Evolutionary conservation across 768 basidiomycete species (phyloP).

Genomic region (Suillus sp.): DNA sequence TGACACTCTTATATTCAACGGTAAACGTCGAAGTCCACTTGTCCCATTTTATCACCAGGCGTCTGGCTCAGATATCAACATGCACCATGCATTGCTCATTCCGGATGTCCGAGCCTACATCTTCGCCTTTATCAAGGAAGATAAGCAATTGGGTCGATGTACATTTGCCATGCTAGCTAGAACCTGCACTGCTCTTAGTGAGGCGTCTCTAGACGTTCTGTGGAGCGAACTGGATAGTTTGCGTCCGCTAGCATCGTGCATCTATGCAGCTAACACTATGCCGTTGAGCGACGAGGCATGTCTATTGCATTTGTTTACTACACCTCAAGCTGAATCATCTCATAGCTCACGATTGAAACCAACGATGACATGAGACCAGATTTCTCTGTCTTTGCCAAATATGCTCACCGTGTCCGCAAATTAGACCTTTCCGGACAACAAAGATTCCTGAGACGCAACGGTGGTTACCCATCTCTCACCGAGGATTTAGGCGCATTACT

Average conservation of each 20-base stretch:
- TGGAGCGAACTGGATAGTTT: slow-evolving; percentile 8
- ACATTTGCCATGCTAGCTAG: slow-evolving; percentile 5
- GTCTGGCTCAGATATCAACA: not conserved
- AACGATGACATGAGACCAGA: not conserved
- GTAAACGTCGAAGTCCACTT: not conserved
- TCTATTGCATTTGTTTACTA: not conserved
- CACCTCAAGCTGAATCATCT: not conserved
- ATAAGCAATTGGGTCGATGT: not conserved
- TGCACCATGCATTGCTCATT: slow-evolving; percentile 3
- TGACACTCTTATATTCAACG: not conserved
- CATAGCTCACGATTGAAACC: not conserved
- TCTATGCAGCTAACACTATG: not conserved
- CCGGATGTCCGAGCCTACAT: slow-evolving; percentile 1
- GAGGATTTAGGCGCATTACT: slow-evolving; percentile 6
- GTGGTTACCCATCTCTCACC: not conserved
- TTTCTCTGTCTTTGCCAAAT: slow-evolving; percentile 1
- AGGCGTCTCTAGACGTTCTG: not conserved
- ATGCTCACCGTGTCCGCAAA: slow-evolving; percentile 5
- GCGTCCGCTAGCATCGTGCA: slow-evolving; percentile 6
- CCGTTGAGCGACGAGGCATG: not conserved
- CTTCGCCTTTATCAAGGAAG: slow-evolving; percentile 2
- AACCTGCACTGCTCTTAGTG: not conserved
- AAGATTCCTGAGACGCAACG: not conserved
- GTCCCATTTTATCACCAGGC: not conserved
- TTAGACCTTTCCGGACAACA: slow-evolving; percentile 4